Percentiles rank a stretch among this genome's conserved stretches.
Conservation (phyloP, 345 rosid genomes). For the Populus ilicifolia region DNA sequence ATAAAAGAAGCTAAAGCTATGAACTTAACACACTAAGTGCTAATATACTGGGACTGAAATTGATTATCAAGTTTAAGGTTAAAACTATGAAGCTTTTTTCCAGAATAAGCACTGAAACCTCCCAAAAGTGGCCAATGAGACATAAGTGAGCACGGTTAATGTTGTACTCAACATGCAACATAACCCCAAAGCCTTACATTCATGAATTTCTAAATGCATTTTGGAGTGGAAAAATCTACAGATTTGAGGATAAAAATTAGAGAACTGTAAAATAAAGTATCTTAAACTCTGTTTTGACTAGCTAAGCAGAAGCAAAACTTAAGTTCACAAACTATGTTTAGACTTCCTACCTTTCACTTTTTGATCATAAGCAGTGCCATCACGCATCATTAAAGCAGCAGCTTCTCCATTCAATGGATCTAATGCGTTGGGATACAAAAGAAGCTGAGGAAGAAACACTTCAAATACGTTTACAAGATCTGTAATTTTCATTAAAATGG, state of each 20-base stretch:
- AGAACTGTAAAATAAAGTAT: not conserved
- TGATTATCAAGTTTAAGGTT: constrained; percentile 1
- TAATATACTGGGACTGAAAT: not conserved
- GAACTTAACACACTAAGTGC: not conserved
- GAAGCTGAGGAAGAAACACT: constrained; percentile 97
- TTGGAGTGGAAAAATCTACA: not conserved
- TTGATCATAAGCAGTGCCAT: constrained; percentile 70
- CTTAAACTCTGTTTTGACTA: not conserved
- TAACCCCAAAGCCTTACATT: not conserved
- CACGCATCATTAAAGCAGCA: constrained; percentile 94
- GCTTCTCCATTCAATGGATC: constrained; percentile 98
- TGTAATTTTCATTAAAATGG: constrained; percentile 27
- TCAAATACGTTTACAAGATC: constrained; percentile 96
- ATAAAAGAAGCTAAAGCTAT: not conserved
- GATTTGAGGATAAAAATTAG: not conserved
- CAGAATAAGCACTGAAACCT: not conserved
- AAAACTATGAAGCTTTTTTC: not conserved
- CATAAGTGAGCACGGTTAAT: not conserved
- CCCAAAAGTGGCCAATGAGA: not conserved
- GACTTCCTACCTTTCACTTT: constrained; percentile 70
- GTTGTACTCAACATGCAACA: not conserved
- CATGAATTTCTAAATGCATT: not conserved
- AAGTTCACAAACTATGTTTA: not conserved
- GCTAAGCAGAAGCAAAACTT: not conserved
- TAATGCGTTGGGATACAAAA: constrained; percentile 90